These are phyloP conservation scores for Bonia amplexicaulis DNA, from an alignment of 176 grass and related monocot genomes.

Conservation along the genomic window DNA sequence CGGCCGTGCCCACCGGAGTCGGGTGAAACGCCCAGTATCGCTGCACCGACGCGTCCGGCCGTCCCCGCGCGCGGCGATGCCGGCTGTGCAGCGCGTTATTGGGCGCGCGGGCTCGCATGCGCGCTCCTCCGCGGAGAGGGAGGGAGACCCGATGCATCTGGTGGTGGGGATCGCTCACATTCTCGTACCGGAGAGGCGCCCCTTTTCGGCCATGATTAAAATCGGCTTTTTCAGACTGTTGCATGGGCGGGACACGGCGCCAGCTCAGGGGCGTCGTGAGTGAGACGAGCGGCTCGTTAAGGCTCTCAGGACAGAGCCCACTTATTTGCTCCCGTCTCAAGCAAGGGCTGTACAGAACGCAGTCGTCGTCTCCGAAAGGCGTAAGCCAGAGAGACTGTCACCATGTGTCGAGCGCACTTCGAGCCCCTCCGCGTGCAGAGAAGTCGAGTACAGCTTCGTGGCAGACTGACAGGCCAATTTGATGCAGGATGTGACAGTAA, in stretches of 20 bases:
- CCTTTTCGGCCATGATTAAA: not conserved
- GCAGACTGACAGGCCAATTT: constrained; percentile 15
- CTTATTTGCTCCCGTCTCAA: not conserved
- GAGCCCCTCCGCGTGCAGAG: not conserved
- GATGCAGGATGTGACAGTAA: not conserved
- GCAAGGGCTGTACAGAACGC: not conserved
- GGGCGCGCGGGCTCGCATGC: not conserved
- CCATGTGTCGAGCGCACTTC: not conserved
- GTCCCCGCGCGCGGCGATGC: not conserved
- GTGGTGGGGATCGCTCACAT: not conserved
- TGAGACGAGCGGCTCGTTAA: not conserved
- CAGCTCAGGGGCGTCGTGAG: not conserved
- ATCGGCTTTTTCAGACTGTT: not conserved
- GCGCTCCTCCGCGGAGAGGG: not conserved
- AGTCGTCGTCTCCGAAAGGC: not conserved
- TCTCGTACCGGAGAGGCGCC: too few species aligned
- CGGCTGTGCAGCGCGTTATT: not conserved
- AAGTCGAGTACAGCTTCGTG: constrained; percentile 5
- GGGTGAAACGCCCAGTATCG: not conserved
- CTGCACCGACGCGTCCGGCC: not conserved
- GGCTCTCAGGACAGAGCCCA: not conserved
- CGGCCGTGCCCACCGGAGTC: not conserved
- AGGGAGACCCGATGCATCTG: not conserved
- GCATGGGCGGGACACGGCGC: not conserved
- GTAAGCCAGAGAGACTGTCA: not conserved